A percentile compares a stretch with the other conserved stretches of the same genome.
phyloP scores from a whole-genome alignment of 179 eudicot species.

The Spinacia oleracea region DNA sequence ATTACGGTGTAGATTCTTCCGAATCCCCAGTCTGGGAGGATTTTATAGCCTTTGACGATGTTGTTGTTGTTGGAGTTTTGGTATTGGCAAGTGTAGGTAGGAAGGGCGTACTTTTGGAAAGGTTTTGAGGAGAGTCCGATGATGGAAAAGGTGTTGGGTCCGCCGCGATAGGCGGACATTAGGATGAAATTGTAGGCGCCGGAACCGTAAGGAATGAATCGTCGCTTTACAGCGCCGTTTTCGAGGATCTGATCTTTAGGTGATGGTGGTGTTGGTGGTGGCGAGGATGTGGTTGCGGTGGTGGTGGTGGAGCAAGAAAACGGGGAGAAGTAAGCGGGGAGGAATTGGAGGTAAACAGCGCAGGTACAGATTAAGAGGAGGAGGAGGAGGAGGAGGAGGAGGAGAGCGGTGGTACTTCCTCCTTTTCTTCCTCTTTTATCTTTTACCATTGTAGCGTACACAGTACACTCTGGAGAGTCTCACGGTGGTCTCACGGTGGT shows the following conservation, averaged over 20 bases:
- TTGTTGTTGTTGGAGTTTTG: conserved; percentile 3
- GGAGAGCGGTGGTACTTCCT: conserved; percentile 39
- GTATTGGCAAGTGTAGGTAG: conserved; percentile 47
- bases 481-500: too few relatives aligned
- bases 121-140: conserved; percentile 59
- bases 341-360: conserved; percentile 47
- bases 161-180: conserved; percentile 32
- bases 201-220: conserved; percentile 34
- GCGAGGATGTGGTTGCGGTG: not conserved
- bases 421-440: not conserved
- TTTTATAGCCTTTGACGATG: conserved; percentile 35
- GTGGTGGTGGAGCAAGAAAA: conserved; percentile 4
- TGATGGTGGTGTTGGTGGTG: not conserved
- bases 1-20: conserved; percentile 64
- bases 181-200: conserved; percentile 37
- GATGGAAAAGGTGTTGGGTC: conserved; percentile 32
- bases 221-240: not conserved
- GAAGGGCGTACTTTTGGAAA: conserved; percentile 42
- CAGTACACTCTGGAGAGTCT: not conserved
- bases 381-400: too few relatives aligned
- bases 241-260: not conserved
- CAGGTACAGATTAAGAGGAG: conserved; percentile 40
- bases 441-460: not conserved
- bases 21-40: conserved; percentile 69
- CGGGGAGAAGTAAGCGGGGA: conserved; percentile 39